Conservation (phyloP, 805 yeast species). For the Henningerozyma blattae region DNA sequence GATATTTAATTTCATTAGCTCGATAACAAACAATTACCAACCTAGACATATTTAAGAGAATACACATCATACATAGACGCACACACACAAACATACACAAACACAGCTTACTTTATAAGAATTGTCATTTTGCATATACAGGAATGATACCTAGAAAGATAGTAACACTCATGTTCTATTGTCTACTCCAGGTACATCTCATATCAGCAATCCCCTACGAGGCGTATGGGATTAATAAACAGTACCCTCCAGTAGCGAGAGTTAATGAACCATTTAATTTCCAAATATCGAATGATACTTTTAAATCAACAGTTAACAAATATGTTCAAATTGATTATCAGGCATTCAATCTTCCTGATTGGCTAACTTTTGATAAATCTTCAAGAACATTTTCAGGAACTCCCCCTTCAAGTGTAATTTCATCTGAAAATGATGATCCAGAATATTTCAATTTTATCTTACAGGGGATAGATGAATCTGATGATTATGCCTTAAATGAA, state of each 20-base stretch:
- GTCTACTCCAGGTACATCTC: background rate
- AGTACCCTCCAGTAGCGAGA: constrained; percentile 81
- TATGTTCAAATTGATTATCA: constrained; percentile 36
- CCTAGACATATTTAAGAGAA: background rate
- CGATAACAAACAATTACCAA: background rate
- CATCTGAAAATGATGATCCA: constrained; percentile 30
- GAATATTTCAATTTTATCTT: constrained; percentile 38
- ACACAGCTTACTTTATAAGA: background rate
- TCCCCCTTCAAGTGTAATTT: constrained; percentile 28
- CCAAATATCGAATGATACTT: constrained; percentile 62
- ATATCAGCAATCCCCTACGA: constrained; percentile 22
- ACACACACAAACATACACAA: background rate
- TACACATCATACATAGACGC: background rate
- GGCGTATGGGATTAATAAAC: constrained; percentile 37
- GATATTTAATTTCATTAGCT: too few species aligned
- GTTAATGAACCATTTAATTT: constrained; percentile 49
- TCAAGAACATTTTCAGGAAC: constrained; percentile 60
- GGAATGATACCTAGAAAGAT: too few species aligned
- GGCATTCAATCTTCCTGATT: constrained; percentile 51
- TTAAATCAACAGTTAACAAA: constrained; percentile 30
- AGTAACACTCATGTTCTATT: too few species aligned
- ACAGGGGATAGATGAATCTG: constrained; percentile 52
- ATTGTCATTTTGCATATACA: too few species aligned
- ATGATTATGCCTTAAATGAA: constrained; percentile 31
- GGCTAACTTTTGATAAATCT: constrained; percentile 63